phyloP scores from a whole-genome alignment of 1,284 basidiomycete genomes.

The Tylopilus sp. region DNA sequence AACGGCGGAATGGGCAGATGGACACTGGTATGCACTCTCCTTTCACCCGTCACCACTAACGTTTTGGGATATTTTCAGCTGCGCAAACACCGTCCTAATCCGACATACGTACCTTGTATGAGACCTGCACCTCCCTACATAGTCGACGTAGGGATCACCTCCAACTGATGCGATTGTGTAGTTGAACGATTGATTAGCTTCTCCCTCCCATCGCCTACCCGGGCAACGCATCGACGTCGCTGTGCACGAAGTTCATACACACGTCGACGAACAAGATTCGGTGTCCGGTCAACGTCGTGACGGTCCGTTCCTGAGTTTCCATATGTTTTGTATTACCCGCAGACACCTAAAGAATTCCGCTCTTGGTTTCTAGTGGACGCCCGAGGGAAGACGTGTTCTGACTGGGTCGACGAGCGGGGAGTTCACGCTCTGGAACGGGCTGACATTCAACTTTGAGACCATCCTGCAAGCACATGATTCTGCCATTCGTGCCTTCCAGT shows the following conservation, averaged over 20 bases:
- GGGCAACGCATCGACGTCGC: slow-evolving; percentile 83
- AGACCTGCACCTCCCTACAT: slow-evolving; percentile 81
- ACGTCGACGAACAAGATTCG: slow-evolving; percentile 98
- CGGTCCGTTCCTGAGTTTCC: slow-evolving; percentile 48
- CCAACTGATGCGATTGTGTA: slow-evolving; percentile 13
- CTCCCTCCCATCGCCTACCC: slow-evolving; percentile 90
- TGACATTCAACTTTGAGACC: slow-evolving; percentile 99
- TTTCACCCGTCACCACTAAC: not conserved
- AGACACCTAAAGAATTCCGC: not conserved
- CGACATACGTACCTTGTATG: slow-evolving; percentile 71
- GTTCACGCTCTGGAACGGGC: slow-evolving; percentile 98
- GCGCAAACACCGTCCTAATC: slow-evolving; percentile 70
- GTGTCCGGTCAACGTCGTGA: slow-evolving; percentile 93
- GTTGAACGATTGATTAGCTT: slow-evolving; percentile 52
- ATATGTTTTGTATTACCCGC: not conserved
- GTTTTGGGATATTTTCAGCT: slow-evolving; percentile 42
- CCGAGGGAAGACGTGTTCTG: slow-evolving; percentile 87
- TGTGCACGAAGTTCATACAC: slow-evolving; percentile 95
- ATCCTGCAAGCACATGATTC: slow-evolving; percentile 97
- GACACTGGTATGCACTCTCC: slow-evolving; percentile 54
- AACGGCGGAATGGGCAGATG: slow-evolving; percentile 84
- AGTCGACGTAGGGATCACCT: slow-evolving; percentile 63
- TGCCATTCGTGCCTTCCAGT: slow-evolving; percentile 85
- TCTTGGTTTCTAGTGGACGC: slow-evolving; percentile 75
- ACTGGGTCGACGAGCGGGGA: slow-evolving; percentile 97